Conservation (phyloP, 2,329 filamentous ascomycete genomes). For the Epichloe baconii region DNA sequence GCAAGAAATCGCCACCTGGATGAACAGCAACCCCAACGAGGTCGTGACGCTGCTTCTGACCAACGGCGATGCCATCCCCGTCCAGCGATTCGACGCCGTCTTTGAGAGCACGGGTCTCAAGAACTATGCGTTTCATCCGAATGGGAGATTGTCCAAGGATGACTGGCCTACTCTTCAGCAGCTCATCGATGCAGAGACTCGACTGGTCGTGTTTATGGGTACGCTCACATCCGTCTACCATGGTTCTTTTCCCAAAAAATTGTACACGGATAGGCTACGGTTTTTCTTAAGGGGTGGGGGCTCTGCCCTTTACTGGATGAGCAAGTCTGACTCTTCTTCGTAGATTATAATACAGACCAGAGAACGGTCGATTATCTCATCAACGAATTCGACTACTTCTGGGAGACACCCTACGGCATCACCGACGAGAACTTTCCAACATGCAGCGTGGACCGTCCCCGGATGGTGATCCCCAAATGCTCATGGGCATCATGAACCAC, state of each 20-base stretch:
- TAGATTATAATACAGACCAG: constrained; percentile 47
- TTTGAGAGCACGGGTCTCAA: constrained; percentile 44
- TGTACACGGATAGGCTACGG: too few relatives aligned
- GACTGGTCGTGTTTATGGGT: constrained; percentile 61
- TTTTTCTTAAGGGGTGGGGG: neutral
- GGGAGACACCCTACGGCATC: constrained; percentile 61
- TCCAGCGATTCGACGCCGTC: constrained; percentile 38
- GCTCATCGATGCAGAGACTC: constrained; percentile 47
- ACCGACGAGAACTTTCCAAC: constrained; percentile 44
- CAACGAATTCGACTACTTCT: constrained; percentile 51
- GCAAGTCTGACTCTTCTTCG: neutral
- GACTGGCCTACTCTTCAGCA: constrained; percentile 58
- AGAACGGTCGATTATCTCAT: constrained; percentile 47
- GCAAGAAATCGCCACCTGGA: constrained; percentile 43
- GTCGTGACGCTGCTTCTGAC: constrained; percentile 51
- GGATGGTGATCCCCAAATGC: constrained; percentile 22
- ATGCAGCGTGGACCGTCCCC: constrained; percentile 53
- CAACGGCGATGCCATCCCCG: constrained; percentile 44
- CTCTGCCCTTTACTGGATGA: neutral
- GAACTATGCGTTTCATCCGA: constrained; percentile 41
- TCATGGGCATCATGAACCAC: constrained; percentile 34
- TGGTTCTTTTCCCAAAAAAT: too few relatives aligned
- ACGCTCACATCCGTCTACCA: constrained; percentile 8
- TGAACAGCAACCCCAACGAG: constrained; percentile 44
- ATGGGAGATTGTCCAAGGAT: constrained; percentile 25